A percentile compares a stretch with the other conserved stretches of the same genome.
phyloP scores from a whole-genome alignment of 176 grass and related monocot genomes.

The Carex kokanica region DNA sequence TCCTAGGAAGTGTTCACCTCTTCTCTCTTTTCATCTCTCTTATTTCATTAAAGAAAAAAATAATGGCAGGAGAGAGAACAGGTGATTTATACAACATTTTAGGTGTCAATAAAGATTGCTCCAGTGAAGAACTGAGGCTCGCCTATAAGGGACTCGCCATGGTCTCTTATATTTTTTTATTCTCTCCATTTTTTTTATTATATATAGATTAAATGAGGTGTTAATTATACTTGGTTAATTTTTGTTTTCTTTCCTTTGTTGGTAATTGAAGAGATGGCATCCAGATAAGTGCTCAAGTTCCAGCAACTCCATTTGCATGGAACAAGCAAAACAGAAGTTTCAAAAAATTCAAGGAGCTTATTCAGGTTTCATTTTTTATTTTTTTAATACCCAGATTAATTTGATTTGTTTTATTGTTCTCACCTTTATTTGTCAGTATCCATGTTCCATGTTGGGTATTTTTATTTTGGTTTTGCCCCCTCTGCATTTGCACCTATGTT shows the following conservation, averaged over 20 bases:
- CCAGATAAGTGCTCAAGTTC: slow-evolving; percentile 67
- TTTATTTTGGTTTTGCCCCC: not conserved
- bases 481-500: not conserved
- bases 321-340: slow-evolving; percentile 77
- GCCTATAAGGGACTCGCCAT: slow-evolving; percentile 78
- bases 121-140: slow-evolving; percentile 53
- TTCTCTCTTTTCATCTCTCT: not conserved
- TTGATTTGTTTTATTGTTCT: not conserved
- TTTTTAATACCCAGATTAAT: not conserved
- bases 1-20: not conserved
- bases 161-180: slow-evolving; percentile 9
- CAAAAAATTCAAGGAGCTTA: slow-evolving; percentile 84
- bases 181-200: too few species aligned
- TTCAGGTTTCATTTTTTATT: slow-evolving; percentile 30
- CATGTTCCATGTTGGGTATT: not conserved
- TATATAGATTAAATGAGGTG: not conserved
- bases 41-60: not conserved
- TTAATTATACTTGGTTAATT: not conserved
- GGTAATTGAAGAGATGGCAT: slow-evolving; percentile 56
- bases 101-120: slow-evolving; percentile 70
- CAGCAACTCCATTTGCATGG: slow-evolving; percentile 30
- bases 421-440: not conserved
- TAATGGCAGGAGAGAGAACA: not conserved
- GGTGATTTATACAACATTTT: slow-evolving; percentile 68
- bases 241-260: not conserved